phyloP scores from a whole-genome alignment of 108 stramenopile species.

The Nitzschia inconspicua region DNA sequence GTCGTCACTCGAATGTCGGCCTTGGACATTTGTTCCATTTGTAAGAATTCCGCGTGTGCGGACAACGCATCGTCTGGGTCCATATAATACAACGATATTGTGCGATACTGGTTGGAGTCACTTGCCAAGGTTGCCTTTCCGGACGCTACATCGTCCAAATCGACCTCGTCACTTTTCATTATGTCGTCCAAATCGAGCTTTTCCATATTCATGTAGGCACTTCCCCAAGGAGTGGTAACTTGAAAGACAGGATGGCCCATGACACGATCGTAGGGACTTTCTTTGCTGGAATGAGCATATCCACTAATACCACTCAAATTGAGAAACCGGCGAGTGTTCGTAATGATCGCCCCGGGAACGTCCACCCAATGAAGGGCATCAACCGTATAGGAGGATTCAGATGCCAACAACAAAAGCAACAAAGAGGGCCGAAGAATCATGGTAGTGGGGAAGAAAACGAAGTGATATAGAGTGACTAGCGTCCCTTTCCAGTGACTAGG shows the following conservation, averaged over 20 bases:
- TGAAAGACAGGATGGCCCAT: conserved; percentile 77
- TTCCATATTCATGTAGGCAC: conserved; percentile 84
- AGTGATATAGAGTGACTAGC: too few relatives aligned
- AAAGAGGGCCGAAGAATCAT: too few relatives aligned
- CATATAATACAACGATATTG: conserved; percentile 70
- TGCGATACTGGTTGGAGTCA: conserved; percentile 57
- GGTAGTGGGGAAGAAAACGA: too few relatives aligned
- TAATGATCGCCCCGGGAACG: not conserved
- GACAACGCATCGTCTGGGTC: conserved; percentile 76
- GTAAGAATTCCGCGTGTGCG: conserved; percentile 74
- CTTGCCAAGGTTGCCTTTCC: conserved; percentile 6
- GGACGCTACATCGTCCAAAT: not conserved
- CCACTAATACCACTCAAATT: conserved; percentile 2
- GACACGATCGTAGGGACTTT: conserved; percentile 64
- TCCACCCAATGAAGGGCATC: too few relatives aligned
- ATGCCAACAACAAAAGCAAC: too few relatives aligned
- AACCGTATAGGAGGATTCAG: too few relatives aligned
- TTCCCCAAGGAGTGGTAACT: conserved; percentile 82
- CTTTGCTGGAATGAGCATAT: too few relatives aligned
- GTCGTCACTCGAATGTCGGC: conserved; percentile 66
- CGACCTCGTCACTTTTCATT: conserved; percentile 2
- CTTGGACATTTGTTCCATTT: conserved; percentile 73
- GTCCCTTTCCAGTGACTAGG: too few relatives aligned
- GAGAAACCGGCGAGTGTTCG: not conserved
- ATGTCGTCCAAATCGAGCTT: conserved; percentile 42